These are phyloP conservation scores for Hymenoscyphus fraxineus DNA, from an alignment of 2,329 filamentous ascomycete species.

Conservation along the genomic window DNA sequence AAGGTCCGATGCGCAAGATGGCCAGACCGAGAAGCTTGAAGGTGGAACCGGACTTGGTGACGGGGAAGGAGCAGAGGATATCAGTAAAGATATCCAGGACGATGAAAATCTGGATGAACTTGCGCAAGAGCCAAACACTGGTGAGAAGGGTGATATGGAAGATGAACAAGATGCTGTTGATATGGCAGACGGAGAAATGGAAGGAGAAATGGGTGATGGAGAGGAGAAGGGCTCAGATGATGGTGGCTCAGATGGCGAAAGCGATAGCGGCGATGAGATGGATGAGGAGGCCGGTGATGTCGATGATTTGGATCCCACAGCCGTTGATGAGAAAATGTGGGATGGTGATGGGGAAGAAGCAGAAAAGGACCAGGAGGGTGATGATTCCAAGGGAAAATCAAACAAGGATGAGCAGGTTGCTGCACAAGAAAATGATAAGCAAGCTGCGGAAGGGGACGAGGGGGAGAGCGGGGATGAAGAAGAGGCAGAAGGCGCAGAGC, in stretches of 20 bases:
- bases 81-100: conserved; percentile 91
- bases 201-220: conserved; percentile 73
- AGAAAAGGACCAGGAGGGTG: conserved; percentile 76
- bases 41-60: conserved; percentile 91
- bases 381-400: conserved; percentile 67
- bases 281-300: conserved; percentile 90
- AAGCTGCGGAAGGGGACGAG: conserved; percentile 49
- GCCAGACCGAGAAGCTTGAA: conserved; percentile 76
- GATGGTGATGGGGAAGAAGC: conserved; percentile 77
- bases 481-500: conserved; percentile 59
- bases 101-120: conserved; percentile 92
- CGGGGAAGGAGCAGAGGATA: conserved; percentile 92
- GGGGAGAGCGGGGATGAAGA: conserved; percentile 46
- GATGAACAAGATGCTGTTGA: conserved; percentile 84
- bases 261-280: conserved; percentile 66
- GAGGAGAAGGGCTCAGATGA: conserved; percentile 60
- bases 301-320: conserved; percentile 81
- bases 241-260: conserved; percentile 59
- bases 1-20: conserved; percentile 66
- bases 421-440: conserved; percentile 55
- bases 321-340: conserved; percentile 99
- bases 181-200: conserved; percentile 87
- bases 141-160: conserved; percentile 61
- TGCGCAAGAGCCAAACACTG: conserved; percentile 73
- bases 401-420: conserved; percentile 51